Evolutionary conservation across 345 rosid genomes (phyloP), one percentile per base, ranked within the genome.

Genomic region (Salix arbutifolia): DNA sequence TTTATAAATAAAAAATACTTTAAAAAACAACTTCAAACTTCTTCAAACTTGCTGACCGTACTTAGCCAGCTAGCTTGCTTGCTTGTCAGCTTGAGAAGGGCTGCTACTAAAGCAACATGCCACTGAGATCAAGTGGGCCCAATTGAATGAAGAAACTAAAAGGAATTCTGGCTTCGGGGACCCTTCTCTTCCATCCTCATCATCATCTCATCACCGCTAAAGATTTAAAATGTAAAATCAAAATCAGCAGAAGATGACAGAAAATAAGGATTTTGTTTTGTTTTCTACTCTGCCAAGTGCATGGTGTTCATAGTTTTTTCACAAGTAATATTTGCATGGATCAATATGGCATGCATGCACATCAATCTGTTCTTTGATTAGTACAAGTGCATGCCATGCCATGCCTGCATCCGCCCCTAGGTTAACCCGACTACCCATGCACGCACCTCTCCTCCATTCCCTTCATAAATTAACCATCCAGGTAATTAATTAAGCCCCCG

Each of bases 381-480:
- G 78, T 75, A 77, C 83, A 46, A 31, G 73, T 76, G 88, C 90
- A 85, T 81, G 90, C 86, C 83, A 78, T 83, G 79, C 66, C 77
- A 33, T 33, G 35, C 44, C 19, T 31, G 64, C 42, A 21, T 13
- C 50, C 50, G 17, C 4, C 35, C 35, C 58, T 52, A 7, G 21
- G 60, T 19, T 21, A 21, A 2, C 60, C n/a, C 60, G 21, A 19
- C 23, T 19, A 7, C 11, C 60, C 25, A 53, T 19, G n/a, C 60
- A 21, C 28, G n/a, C 60, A 7, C 28, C 64, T 58, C 23, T 25
- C 28, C n/a, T 56, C 26, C 26, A 56, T 4, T 53, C 25, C 61
- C 11, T 53, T 7, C 61, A 8, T 10, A 21, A 1, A 21, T 19
- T 48, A 48, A 38, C 0, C 1, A 44, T 53, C 60, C 56, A 50